Percentiles rank a stretch among this genome's conserved stretches.
Conservation (phyloP, 257 asterid genomes). For the Petunia secreta region DNA sequence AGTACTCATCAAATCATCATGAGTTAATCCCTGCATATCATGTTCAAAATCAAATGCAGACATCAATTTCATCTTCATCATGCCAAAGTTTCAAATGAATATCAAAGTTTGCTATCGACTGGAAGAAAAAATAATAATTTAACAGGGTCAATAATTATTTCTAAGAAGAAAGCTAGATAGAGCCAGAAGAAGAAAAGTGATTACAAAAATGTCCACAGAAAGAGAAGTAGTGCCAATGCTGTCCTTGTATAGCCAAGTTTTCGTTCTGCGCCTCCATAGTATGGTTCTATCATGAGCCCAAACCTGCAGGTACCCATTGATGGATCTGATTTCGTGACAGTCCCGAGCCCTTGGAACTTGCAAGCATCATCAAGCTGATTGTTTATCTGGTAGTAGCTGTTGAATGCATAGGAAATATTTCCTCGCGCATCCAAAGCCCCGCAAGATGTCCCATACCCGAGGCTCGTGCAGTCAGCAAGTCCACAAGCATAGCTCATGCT, state of each 20-base stretch:
- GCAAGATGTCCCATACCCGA: conserved; percentile 26
- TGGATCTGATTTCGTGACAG: conserved; percentile 26
- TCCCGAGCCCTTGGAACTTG: conserved; percentile 24
- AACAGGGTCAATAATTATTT: conserved; percentile 14
- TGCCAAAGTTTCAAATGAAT: neutral
- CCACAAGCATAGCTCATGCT: conserved; percentile 30
- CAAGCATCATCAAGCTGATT: conserved; percentile 29
- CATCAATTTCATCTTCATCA: neutral
- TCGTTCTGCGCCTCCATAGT: conserved; percentile 22
- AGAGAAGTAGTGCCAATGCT: neutral
- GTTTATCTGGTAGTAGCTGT: conserved; percentile 29
- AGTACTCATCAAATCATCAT: neutral
- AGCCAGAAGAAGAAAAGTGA: neutral
- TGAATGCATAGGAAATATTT: conserved; percentile 28
- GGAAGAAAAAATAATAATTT: neutral
- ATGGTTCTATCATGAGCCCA: conserved; percentile 26
- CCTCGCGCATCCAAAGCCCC: conserved; percentile 26
- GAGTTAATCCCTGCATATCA: neutral
- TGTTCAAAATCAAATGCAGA: neutral
- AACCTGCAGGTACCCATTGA: conserved; percentile 23
- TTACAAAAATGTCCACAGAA: conserved; percentile 16
- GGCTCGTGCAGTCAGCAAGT: conserved; percentile 26
- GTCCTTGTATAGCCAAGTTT: conserved; percentile 10
- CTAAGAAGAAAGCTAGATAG: neutral
- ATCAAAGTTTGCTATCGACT: conserved; percentile 11